Conservation (phyloP, 2,329 filamentous ascomycete genomes). For the Colletotrichum graminicola region DNA sequence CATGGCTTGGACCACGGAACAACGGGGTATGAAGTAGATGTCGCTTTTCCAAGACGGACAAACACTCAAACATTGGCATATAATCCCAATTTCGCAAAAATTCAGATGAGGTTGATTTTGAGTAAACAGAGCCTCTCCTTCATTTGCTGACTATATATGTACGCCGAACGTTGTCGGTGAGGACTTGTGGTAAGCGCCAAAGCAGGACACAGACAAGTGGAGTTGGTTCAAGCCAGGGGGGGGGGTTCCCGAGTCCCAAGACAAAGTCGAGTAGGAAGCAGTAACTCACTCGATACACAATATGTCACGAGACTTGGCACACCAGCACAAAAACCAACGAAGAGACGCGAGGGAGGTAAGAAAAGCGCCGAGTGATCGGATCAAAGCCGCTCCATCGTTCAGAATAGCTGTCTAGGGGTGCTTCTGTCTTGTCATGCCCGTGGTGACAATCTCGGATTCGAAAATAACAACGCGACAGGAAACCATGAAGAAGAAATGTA, state of each 20-base stretch:
- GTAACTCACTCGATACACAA: neutral
- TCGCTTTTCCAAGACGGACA: neutral
- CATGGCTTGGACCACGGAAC: neutral
- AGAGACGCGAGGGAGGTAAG: neutral
- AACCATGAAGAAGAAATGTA: slow-evolving; percentile 1
- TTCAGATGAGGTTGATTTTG: slow-evolving; percentile 5
- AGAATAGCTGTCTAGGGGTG: slow-evolving; percentile 31
- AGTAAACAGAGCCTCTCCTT: neutral
- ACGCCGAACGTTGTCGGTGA: neutral
- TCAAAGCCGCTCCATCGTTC: slow-evolving; percentile 36
- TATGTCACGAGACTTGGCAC: neutral
- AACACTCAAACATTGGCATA: slow-evolving; percentile 6
- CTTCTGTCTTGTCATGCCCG: slow-evolving; percentile 19
- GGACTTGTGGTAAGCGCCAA: neutral
- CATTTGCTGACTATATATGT: too few relatives aligned
- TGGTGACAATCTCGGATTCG: slow-evolving; percentile 3
- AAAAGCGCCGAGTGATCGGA: neutral
- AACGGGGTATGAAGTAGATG: slow-evolving; percentile 24
- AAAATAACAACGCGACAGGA: neutral
- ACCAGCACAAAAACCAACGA: neutral
- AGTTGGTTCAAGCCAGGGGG: too few relatives aligned
- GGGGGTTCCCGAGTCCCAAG: neutral
- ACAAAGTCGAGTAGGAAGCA: neutral
- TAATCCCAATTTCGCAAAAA: slow-evolving; percentile 18
- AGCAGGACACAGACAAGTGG: too few relatives aligned